Percentiles rank a stretch among this genome's conserved stretches.
Evolutionary conservation across 2,329 filamentous ascomycete genomes (phyloP).

Genomic region (Epichloe typhina): DNA sequence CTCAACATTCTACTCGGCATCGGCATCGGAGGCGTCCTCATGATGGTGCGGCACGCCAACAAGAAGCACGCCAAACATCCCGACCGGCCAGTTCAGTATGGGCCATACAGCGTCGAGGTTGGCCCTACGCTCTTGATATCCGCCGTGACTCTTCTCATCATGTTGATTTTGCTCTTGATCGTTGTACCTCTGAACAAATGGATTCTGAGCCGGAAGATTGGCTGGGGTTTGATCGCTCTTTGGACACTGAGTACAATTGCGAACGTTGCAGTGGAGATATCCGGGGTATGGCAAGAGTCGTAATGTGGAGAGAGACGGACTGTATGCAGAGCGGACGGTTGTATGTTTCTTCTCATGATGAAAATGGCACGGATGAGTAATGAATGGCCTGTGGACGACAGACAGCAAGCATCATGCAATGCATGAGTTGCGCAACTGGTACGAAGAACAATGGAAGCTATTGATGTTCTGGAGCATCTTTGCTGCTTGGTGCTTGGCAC

Average conservation of each 20-base stretch:
- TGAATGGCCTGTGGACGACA: no score
- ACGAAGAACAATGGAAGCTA: no score
- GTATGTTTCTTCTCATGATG: not conserved
- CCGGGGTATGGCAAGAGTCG: slow-evolving; percentile 32
- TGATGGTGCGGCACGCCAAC: slow-evolving; percentile 62
- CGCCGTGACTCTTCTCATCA: slow-evolving; percentile 69
- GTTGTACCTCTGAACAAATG: slow-evolving; percentile 76
- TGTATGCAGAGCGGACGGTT: not conserved
- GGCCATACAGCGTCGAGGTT: slow-evolving; percentile 72
- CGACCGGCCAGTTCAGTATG: slow-evolving; percentile 48
- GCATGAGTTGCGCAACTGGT: no score
- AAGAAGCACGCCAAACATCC: slow-evolving; percentile 55
- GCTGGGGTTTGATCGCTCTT: slow-evolving; percentile 63
- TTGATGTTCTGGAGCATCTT: no score
- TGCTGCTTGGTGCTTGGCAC: no score
- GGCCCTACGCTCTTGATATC: slow-evolving; percentile 76
- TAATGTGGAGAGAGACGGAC: slow-evolving; percentile 5
- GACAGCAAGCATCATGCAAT: not conserved
- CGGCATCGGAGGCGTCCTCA: slow-evolving; percentile 79
- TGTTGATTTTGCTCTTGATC: slow-evolving; percentile 64
- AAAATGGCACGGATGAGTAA: not conserved
- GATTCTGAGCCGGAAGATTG: slow-evolving; percentile 72
- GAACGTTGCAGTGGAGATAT: slow-evolving; percentile 72
- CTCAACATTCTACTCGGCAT: slow-evolving; percentile 93
- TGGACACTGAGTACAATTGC: slow-evolving; percentile 70